Base-by-base conservation (phyloP, 2,329 filamentous ascomycete genomes). In the Trichophyton verrucosum region DNA sequence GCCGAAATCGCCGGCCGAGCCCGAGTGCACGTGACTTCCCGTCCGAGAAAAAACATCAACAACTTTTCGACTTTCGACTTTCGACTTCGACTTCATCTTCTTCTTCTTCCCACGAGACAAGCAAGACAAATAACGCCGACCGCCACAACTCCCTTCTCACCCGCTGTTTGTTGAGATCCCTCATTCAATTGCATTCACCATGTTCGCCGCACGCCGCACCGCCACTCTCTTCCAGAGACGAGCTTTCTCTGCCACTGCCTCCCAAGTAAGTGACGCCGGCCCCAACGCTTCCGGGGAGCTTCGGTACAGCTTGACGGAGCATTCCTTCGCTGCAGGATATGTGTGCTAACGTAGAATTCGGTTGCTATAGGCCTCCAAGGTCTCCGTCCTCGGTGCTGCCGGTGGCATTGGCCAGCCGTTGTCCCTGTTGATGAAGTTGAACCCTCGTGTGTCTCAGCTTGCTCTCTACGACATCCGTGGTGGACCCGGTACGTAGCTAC, bases 321-420 rank as follows among this genome's bases (percentile, higher is more conserved):
- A 17, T 17, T 22, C 44, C 44, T 47, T 47, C 22, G 8, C 6
- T 22, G 17, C 20, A 17, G 27, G 22, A 20, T 1, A 22, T 2
- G 22, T 17, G 27, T 46, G 24, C 38, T 27, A 44, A 30, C 13
- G 44, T 11, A 15, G 6, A 30, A 33, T 9, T 44, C 27, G 11
- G 15, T 8, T 42, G n/a, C n/a, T 17, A 6, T 68, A 99, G 94
- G 85, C 91, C 74, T 95, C 91, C 79, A 97, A 97, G 85, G 94
- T 99, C 72, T 86, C 91, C 74, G 91, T 99, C 69, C 89, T 97
- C 76, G 94, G 94, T 82, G 94, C 94, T 69, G 88, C 88, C 73
- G 94, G 94, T 81, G 94, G 94, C 79, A 99, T 99, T 81, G 94
- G 94, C 77, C 94, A 99, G 77, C 94, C 94, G 73, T 82, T 99